Base-by-base conservation (phyloP, 2,329 filamentous ascomycete species). In the Aspergillus brunneoviolaceus region DNA sequence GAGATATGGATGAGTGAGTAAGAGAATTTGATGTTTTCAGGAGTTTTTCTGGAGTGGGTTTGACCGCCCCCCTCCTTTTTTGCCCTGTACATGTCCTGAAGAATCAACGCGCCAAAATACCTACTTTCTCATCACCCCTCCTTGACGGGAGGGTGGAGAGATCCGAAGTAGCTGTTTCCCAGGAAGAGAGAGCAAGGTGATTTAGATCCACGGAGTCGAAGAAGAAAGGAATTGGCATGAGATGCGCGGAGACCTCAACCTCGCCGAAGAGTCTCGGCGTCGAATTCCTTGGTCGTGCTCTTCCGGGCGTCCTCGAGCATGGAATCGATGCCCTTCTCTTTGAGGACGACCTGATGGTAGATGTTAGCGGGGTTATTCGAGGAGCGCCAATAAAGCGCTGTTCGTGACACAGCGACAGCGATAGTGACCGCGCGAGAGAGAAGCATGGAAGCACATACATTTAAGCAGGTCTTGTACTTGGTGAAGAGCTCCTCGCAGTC, bases 251-350 rank as follows among this genome's bases (percentile, higher is more conserved):
- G 16, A 27, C 2, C 27, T 67, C 57, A 67, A 51, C 59, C 65
- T 45, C 69, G 73, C 52, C 70, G 77, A 80, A 90, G 81, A 69
- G 90, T 85, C 65, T 89, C 81, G 11, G 86, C 80, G 73, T 98
- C 94, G 63, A 91, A 95, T 67, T 98, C 95, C 70, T 87, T 91
- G 39, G 39, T 19, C 69, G 91, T 93, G 71, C 93, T 91, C 67
- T 95, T 92, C 61, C 93, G 84, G 19, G 94, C 94, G 69, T 98
- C 95, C 7, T 93, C 91, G 11, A 99, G 81, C 82, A 98, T 90
- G 69, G 89, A 91, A 76, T 98, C 92, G 72, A 99, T 96, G 59
- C 95, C 95, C 69, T 90, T 86, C 59, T 92, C 87, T 77, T 95
- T 96, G 53, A 99, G 82, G 3, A 89, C 92, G 79, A 87, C 88